These are phyloP conservation scores for Rheum nobile DNA, from an alignment of 148 eudicot genomes.

Conservation along the genomic window DNA sequence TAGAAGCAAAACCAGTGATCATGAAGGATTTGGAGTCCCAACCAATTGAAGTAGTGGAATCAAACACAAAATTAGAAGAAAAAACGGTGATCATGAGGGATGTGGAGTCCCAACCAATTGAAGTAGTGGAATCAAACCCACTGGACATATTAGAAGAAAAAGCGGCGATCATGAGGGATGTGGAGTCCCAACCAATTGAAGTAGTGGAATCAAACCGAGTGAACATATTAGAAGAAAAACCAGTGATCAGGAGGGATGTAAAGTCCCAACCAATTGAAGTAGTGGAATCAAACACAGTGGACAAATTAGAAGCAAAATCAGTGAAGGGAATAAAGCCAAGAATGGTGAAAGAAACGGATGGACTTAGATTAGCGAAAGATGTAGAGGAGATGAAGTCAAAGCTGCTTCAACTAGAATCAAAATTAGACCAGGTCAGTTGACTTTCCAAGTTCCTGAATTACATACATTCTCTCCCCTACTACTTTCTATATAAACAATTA, in stretches of 20 bases:
- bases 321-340: slow-evolving; percentile 25
- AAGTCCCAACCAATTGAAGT: slow-evolving; percentile 12
- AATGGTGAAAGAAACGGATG: slow-evolving; percentile 25
- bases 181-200: slow-evolving; percentile 11
- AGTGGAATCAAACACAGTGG: slow-evolving; percentile 11
- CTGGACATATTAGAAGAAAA: background rate
- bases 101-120: background rate
- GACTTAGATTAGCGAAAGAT: slow-evolving; percentile 44
- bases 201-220: slow-evolving; percentile 9
- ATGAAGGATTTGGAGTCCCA: background rate
- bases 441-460: background rate
- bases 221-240: slow-evolving; percentile 10
- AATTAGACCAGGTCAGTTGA: slow-evolving; percentile 63
- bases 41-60: background rate
- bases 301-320: slow-evolving; percentile 18
- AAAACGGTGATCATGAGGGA: slow-evolving; percentile 9
- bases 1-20: slow-evolving; percentile 13
- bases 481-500: background rate
- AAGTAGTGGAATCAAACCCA: background rate
- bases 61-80: background rate
- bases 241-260: background rate
- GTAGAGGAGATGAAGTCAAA: slow-evolving; percentile 65
- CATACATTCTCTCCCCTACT: background rate
- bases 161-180: background rate
- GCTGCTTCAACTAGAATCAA: slow-evolving; percentile 41